Percentiles rank a stretch among this genome's conserved stretches.
These are phyloP conservation scores for Bipolaris gigantea DNA, from an alignment of 2,329 filamentous ascomycete genomes.

Conservation along the genomic window DNA sequence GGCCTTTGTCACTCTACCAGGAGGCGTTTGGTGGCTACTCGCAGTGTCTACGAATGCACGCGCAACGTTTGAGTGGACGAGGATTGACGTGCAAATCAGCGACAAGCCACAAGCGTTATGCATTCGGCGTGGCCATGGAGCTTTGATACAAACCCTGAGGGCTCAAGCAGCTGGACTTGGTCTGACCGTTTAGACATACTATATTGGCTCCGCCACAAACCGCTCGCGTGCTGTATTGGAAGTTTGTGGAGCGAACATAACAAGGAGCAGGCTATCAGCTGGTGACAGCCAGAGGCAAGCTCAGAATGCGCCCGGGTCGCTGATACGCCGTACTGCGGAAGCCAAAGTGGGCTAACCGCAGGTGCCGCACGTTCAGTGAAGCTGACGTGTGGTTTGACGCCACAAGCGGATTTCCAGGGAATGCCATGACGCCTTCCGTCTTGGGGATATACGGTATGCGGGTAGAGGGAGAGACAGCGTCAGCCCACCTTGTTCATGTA, in stretches of 20 bases:
- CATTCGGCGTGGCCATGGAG: neutral
- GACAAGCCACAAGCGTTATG: slow-evolving; percentile 1
- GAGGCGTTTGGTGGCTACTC: neutral
- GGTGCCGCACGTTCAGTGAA: slow-evolving; percentile 8
- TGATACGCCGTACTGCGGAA: neutral
- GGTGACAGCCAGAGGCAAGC: neutral
- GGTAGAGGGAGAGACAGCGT: neutral
- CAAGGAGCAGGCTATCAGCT: slow-evolving; percentile 1
- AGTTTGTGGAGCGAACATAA: slow-evolving; percentile 1
- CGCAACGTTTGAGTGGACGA: neutral
- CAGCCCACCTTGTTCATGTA: slow-evolving; percentile 3
- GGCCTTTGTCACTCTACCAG: neutral
- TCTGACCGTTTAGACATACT: neutral
- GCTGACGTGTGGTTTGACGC: slow-evolving; percentile 9
- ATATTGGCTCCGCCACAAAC: slow-evolving; percentile 1
- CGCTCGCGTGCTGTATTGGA: neutral
- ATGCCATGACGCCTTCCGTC: slow-evolving; percentile 10
- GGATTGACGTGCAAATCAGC: neutral
- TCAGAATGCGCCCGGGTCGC: neutral
- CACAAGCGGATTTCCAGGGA: slow-evolving; percentile 10
- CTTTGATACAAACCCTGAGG: neutral
- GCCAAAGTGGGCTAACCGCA: neutral
- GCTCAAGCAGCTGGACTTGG: neutral
- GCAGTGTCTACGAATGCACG: neutral
- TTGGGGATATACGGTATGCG: neutral